Percentiles rank a stretch among this genome's conserved stretches.
These are phyloP conservation scores for Lepidium campestre DNA, from an alignment of 441 rosid species.

Conservation along the genomic window DNA sequence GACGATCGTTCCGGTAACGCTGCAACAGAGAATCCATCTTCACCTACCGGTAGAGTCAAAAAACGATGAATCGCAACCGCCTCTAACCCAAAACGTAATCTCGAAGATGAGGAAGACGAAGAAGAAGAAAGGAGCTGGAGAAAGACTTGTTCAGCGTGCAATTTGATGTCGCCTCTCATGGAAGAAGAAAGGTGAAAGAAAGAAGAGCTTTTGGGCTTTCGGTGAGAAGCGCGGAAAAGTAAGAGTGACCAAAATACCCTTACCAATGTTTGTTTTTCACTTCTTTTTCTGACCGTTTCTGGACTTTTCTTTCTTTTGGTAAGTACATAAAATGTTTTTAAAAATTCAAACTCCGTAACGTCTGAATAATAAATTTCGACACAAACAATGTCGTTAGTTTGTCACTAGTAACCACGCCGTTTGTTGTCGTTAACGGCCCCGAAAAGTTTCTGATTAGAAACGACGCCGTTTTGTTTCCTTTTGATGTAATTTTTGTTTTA, in stretches of 20 bases:
- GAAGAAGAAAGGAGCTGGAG: neutral
- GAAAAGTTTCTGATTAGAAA: neutral
- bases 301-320: neutral
- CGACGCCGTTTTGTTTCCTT: neutral
- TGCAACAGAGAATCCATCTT: conserved; percentile 40
- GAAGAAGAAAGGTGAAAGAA: neutral
- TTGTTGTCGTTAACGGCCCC: neutral
- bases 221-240: conserved; percentile 48
- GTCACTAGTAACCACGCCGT: too few species aligned
- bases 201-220: conserved; percentile 7
- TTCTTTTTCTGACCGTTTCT: neutral
- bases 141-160: neutral
- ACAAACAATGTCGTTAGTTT: too few species aligned
- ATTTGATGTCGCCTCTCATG: neutral
- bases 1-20: conserved; percentile 86
- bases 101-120: neutral
- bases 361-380: neutral
- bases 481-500: neutral
- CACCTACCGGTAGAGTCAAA: conserved; percentile 17
- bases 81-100: neutral
- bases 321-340: conserved; percentile 1
- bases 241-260: conserved; percentile 19
- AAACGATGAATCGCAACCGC: neutral
- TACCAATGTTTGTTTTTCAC: conserved; percentile 1
- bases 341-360: neutral